Base-by-base conservation (phyloP, 1,284 basidiomycete species). In the Leccinum angustisporum region DNA sequence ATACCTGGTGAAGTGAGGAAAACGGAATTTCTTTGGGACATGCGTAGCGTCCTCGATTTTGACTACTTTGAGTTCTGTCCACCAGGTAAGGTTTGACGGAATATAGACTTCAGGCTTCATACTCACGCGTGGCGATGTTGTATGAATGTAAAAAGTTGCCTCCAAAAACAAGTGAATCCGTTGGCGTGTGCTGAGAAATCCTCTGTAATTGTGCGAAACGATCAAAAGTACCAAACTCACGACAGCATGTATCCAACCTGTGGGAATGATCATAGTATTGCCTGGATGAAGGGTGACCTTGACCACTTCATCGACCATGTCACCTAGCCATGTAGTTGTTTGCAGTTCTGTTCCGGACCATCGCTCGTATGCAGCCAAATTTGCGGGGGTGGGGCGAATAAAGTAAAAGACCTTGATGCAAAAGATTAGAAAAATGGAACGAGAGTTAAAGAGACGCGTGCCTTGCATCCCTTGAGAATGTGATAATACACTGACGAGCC, bases 241-340 rank as follows among this genome's bases (percentile, higher is more conserved):
- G 38, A 99, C 97, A 18, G 95, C 94, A 73, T 99, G 97, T 64
- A 98, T 97, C 91, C 97, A 98, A 0, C 97, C 97, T 0, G 94
- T 90, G 1, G 95, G 95, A 58, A 98, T 97, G 61, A 97, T 92
- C 94, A 97, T 96, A 0, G 95, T 98, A 69, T 96, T 95, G 1
- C 95, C 95, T n/a, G 83, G 81, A 10, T 78, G 77, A 61, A 98
- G 77, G 56, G 90, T 88, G 9, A 97, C 90, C 72, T 92, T 95
- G 70, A 87, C 86, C 4, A 98, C 94, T 65, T 92, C 88, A 66
- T 97, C 94, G 13, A 88, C 90, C 80, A 92, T 80, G 67, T 97
- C 94, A 6, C 96, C 96, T 8, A 98, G 81, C 96, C 97, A 98
- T 16, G 88, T 86, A 65, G 85, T 85, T 63, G 88, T 90, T 76